These are phyloP conservation scores for Cordyceps cateniannulata DNA, from an alignment of 2,329 filamentous ascomycete genomes.

Conservation along the genomic window DNA sequence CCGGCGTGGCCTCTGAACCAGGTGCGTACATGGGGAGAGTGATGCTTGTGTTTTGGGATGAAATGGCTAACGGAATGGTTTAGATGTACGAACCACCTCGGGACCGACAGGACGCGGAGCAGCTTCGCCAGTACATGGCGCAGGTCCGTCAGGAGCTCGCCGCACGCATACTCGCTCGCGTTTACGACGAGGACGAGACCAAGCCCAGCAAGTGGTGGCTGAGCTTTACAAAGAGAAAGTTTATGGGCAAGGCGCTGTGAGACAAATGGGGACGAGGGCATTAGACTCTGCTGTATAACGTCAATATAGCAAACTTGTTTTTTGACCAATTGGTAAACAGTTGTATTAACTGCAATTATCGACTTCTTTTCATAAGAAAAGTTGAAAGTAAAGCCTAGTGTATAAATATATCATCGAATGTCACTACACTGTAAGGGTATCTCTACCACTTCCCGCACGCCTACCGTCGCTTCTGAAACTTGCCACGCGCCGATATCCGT, in stretches of 20 bases:
- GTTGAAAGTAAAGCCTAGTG: too few relatives aligned
- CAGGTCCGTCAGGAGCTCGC: constrained; percentile 94
- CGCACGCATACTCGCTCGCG: constrained; percentile 69
- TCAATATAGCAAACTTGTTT: constrained; percentile 16
- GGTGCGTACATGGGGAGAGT: constrained; percentile 34
- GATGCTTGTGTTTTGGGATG: too few relatives aligned
- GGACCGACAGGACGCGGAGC: constrained; percentile 84
- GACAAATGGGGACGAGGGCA: not conserved
- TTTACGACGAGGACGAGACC: constrained; percentile 76
- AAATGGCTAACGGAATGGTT: too few relatives aligned
- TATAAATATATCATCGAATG: too few relatives aligned
- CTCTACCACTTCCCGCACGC: too few relatives aligned
- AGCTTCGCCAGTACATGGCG: constrained; percentile 78
- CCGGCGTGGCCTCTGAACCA: constrained; percentile 91
- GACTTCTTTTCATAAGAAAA: too few relatives aligned
- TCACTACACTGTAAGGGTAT: not conserved
- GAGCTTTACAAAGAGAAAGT: constrained; percentile 98
- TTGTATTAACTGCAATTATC: not conserved
- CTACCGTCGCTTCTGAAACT: constrained; percentile 62
- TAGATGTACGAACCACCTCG: constrained; percentile 83
- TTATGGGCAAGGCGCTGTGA: constrained; percentile 91
- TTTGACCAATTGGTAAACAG: not conserved
- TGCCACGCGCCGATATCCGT: constrained; percentile 75
- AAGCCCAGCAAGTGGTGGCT: constrained; percentile 87
- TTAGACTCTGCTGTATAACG: constrained; percentile 18